Evolutionary conservation across 2,329 filamentous ascomycete species (phyloP).

Genomic region (Macrophomina tecta): DNA sequence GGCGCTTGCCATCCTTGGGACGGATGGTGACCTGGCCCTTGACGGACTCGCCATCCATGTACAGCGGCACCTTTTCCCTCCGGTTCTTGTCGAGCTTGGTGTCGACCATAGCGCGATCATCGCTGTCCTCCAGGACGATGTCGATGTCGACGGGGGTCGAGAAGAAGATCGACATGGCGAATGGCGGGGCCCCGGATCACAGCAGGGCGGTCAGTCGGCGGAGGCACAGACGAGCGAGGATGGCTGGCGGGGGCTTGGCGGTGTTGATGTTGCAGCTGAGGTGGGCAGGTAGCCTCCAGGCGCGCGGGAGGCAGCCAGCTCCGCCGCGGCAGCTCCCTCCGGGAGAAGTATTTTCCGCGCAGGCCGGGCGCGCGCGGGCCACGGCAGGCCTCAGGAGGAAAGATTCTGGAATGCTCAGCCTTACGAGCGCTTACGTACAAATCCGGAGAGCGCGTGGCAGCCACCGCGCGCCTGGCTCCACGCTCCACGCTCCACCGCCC

Average conservation of each 20-base stretch:
- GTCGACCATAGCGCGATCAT: slow-evolving; percentile 93
- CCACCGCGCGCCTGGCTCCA: background rate
- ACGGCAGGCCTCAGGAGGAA: slow-evolving; percentile 1
- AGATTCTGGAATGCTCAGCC: slow-evolving; percentile 23
- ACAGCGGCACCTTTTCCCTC: slow-evolving; percentile 93
- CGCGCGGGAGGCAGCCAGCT: slow-evolving; percentile 1
- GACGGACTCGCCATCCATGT: slow-evolving; percentile 97
- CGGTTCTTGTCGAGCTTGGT: slow-evolving; percentile 98
- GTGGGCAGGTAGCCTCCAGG: background rate
- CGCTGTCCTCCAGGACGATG: slow-evolving; percentile 92
- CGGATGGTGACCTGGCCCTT: slow-evolving; percentile 94
- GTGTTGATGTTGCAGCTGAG: slow-evolving; percentile 12
- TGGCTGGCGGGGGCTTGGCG: slow-evolving; percentile 19
- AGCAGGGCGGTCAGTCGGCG: slow-evolving; percentile 2
- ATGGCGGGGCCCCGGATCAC: slow-evolving; percentile 21
- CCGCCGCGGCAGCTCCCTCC: background rate
- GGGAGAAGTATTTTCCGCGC: background rate
- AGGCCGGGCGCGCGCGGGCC: background rate
- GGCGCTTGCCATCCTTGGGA: slow-evolving; percentile 95
- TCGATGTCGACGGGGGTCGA: slow-evolving; percentile 98
- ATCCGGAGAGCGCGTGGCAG: background rate
- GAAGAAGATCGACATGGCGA: slow-evolving; percentile 86
- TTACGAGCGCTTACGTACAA: slow-evolving; percentile 11
- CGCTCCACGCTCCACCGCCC: background rate
- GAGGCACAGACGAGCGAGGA: slow-evolving; percentile 7